Evolutionary conservation across 805 yeast genomes (phyloP), one percentile per base, ranked within the genome.

Genomic region (Wickerhamomyces subpelliculosus): DNA sequence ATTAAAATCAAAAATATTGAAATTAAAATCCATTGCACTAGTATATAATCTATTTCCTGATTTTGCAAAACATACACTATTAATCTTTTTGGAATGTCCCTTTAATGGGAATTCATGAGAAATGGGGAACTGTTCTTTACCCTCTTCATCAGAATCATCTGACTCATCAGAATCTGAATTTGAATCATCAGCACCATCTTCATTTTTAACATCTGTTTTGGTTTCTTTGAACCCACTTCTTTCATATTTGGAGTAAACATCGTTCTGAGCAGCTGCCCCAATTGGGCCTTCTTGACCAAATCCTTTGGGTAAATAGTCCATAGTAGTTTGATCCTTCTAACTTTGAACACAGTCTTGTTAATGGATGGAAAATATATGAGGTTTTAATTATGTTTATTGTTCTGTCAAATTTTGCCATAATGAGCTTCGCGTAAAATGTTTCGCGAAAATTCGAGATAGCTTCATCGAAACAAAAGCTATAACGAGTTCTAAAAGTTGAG

Each of bases 1-100:
- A 24, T 44, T 42, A 40, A 65, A 67, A 25, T 61, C 57, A 54
- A 54, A 65, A 13, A 54, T 40, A 28, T 53, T 47, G 16, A 65
- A 33, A 1, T 28, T n/a, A 10, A 41, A 42, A 25, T 60, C 64
- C 21, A 42, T 38, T 3, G 62, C 52, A 2, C 57, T 46, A 2
- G 62, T 43, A 14, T 46, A 42, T 8, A 66, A 40, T 3, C 58
- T 42, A 3, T 48, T 32, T 0, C 67, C 65, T 0, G 53, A 36
- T 1, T 44, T 36, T 25, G 57, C 57, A 18, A 52, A 41, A 5
- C 46, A 46, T 16, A 62, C 34, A 1, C 48, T 36, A 2, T 51
- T 44, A n/a, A 61, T 35, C 5, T 37, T 43, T 38, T 48, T 54
- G 21, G 24, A 35, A 17, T 49, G 55, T 10, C 39, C 43, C 8